phyloP scores from a whole-genome alignment of 2,329 filamentous ascomycete genomes.

The Trichoderma brevicompactum region DNA sequence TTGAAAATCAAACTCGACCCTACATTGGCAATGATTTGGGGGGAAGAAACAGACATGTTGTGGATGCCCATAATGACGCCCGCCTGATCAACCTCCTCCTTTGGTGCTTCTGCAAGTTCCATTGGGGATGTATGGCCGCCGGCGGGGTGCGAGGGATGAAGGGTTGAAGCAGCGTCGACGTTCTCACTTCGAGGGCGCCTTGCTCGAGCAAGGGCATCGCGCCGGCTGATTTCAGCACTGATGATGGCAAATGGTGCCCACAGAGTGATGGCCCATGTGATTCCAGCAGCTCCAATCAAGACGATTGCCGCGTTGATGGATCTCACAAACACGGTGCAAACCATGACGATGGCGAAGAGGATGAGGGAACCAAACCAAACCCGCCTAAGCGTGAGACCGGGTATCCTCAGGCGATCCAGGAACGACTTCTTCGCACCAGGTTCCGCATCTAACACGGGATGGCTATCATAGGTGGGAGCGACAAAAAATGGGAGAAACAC shows the following conservation, averaged over 20 bases:
- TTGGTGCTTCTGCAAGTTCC: constrained; percentile 48
- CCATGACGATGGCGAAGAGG: constrained; percentile 82
- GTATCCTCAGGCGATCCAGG: constrained; percentile 71
- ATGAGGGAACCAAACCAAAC: constrained; percentile 85
- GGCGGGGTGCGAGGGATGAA: constrained; percentile 17
- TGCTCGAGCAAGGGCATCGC: constrained; percentile 64
- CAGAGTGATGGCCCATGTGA: constrained; percentile 89
- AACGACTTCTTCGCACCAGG: constrained; percentile 45
- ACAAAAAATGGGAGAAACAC: constrained; percentile 85
- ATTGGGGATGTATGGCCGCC: constrained; percentile 32
- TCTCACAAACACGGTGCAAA: constrained; percentile 77
- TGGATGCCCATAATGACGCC: constrained; percentile 93
- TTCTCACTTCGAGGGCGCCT: constrained; percentile 35
- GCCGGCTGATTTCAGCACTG: constrained; percentile 84
- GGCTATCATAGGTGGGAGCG: constrained; percentile 72
- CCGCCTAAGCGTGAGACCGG: constrained; percentile 81
- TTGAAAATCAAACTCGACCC: constrained; percentile 84
- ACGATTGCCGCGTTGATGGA: constrained; percentile 73
- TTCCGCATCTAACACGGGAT: constrained; percentile 40
- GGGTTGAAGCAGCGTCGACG: not conserved
- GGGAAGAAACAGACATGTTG: constrained; percentile 90
- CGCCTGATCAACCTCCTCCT: constrained; percentile 71
- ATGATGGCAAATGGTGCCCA: constrained; percentile 98
- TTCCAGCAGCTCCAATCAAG: constrained; percentile 79
- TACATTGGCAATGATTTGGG: constrained; percentile 88